These are phyloP conservation scores for Talaromyces sp. DNA, from an alignment of 2,329 filamentous ascomycete species.

Conservation along the genomic window DNA sequence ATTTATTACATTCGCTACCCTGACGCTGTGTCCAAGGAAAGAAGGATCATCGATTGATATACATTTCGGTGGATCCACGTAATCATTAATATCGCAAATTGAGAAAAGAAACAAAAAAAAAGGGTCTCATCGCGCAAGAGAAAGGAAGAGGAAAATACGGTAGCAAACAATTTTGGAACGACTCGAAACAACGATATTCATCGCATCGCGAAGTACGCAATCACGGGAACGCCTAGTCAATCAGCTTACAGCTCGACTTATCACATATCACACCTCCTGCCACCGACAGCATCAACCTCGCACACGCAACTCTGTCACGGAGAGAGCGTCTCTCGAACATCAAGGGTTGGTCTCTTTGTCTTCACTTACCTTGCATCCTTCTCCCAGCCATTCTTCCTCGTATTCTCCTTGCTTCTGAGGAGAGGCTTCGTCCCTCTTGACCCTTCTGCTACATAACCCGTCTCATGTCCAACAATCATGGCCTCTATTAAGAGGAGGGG, in stretches of 20 bases:
- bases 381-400: constrained; percentile 8
- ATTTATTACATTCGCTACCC: constrained; percentile 15
- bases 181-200: constrained; percentile 3
- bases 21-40: constrained; percentile 9
- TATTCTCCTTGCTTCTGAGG: constrained; percentile 4
- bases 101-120: constrained; percentile 1
- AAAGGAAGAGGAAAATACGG: neutral
- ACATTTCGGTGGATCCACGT: constrained; percentile 2
- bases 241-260: neutral
- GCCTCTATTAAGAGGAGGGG: neutral
- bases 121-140: neutral
- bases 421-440: neutral
- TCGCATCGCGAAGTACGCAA: constrained; percentile 1
- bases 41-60: constrained; percentile 11
- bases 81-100: constrained; percentile 8
- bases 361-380: constrained; percentile 6
- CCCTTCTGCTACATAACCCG: neutral
- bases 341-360: constrained; percentile 7
- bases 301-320: neutral
- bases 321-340: neutral
- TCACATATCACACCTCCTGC: neutral
- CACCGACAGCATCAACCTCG: neutral
- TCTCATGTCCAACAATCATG: neutral
- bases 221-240: neutral
- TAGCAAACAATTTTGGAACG: neutral